A percentile compares a stretch with the other conserved stretches of the same genome.
phyloP scores from a whole-genome alignment of 1,284 basidiomycete genomes.

The Porodaedalea pini region DNA sequence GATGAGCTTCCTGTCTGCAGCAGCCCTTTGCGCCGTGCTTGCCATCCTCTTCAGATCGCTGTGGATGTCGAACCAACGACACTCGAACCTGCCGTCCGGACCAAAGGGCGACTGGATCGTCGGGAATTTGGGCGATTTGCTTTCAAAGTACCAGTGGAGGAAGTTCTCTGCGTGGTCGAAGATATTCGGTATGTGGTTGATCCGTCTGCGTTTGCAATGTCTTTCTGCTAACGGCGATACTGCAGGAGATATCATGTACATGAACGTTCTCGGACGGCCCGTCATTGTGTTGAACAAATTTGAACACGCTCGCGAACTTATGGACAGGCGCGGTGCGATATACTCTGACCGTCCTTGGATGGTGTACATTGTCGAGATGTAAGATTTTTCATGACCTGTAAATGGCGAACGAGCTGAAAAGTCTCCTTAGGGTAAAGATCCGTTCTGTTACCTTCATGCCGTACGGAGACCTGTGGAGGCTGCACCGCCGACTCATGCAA shows the following conservation, averaged over 20 bases:
- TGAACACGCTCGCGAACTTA: conserved; percentile 12
- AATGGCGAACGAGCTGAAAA: background rate
- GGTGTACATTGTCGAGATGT: conserved; percentile 30
- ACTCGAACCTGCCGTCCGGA: conserved; percentile 28
- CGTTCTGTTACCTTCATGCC: conserved; percentile 26
- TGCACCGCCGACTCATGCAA: conserved; percentile 31
- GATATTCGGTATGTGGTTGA: conserved; percentile 28
- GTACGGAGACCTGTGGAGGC: conserved; percentile 31
- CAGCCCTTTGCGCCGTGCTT: background rate
- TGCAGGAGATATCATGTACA: conserved; percentile 36
- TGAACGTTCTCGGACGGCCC: conserved; percentile 33
- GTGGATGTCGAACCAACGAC: background rate
- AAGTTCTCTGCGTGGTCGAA: conserved; percentile 33
- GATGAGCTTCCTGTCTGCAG: background rate
- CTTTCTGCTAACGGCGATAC: background rate
- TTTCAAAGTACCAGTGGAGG: conserved; percentile 28
- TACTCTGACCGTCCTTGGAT: conserved; percentile 21
- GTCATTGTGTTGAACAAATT: conserved; percentile 23
- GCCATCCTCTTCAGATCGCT: background rate
- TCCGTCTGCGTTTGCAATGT: background rate
- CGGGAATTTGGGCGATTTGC: conserved; percentile 32
- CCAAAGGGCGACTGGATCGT: conserved; percentile 30
- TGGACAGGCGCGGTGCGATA: conserved; percentile 16
- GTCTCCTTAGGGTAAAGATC: background rate
- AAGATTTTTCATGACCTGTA: background rate